Percentiles rank a stretch among this genome's conserved stretches.
Evolutionary conservation across 164 flowering plant genomes (phyloP).

Genomic region (Annona cherimola): DNA sequence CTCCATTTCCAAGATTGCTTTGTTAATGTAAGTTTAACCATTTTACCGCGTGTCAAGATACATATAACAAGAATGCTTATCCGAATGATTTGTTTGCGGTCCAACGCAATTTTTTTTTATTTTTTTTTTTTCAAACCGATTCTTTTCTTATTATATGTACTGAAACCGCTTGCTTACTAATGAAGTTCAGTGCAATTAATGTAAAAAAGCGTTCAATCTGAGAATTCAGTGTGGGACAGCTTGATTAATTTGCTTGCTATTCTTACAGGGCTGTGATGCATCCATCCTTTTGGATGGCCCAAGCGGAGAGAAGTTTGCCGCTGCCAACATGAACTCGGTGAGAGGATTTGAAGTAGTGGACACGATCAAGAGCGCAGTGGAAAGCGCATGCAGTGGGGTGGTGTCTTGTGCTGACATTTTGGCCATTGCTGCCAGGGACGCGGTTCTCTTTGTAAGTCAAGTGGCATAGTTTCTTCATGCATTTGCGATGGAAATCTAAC

Average conservation of each 20-base stretch:
- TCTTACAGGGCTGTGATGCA: conserved; percentile 70
- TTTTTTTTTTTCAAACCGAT: no score
- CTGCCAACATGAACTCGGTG: conserved; percentile 49
- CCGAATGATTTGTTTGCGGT: no score
- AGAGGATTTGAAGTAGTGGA: conserved; percentile 78
- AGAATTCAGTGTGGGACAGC: neutral
- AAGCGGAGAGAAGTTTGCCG: conserved; percentile 56
- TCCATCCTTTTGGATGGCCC: conserved; percentile 64
- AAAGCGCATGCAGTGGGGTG: conserved; percentile 56
- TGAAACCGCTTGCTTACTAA: neutral
- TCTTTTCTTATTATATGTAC: neutral
- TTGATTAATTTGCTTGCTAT: neutral
- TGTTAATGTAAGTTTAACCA: conserved; percentile 50
- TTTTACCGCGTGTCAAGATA: neutral
- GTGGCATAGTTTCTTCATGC: neutral
- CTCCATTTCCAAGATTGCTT: conserved; percentile 97
- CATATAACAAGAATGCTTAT: no score
- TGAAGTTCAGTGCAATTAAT: neutral
- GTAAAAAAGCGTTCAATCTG: neutral
- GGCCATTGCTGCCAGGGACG: conserved; percentile 64
- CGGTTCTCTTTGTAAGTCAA: conserved; percentile 46
- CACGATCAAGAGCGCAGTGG: conserved; percentile 58
- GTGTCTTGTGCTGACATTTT: conserved; percentile 91
- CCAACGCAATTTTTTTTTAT: no score
- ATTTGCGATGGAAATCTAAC: neutral